Conservation (phyloP, 2,329 filamentous ascomycete genomes). For the Aureobasidium sp. region DNA sequence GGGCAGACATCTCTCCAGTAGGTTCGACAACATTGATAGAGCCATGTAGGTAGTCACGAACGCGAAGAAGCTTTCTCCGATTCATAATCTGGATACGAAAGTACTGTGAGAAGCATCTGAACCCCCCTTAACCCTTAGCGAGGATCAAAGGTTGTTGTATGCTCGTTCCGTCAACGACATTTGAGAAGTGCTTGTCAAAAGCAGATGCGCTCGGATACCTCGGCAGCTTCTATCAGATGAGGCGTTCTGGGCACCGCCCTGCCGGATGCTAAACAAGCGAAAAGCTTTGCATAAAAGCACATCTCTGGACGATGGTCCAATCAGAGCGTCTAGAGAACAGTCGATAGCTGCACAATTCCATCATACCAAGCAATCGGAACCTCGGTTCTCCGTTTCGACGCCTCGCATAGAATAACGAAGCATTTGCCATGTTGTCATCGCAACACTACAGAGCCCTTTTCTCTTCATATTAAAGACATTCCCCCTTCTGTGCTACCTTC, state of each 20-base stretch:
- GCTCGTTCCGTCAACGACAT: not conserved
- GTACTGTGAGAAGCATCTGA: not conserved
- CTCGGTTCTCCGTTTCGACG: slow-evolving; percentile 1
- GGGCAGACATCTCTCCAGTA: too few relatives aligned
- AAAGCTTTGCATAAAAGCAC: not conserved
- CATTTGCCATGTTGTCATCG: slow-evolving; percentile 9
- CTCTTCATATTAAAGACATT: not conserved
- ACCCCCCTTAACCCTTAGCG: not conserved
- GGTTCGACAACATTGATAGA: not conserved
- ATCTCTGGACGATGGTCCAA: not conserved
- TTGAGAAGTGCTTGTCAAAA: slow-evolving; percentile 4
- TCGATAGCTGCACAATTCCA: not conserved
- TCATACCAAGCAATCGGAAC: not conserved
- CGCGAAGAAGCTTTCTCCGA: not conserved
- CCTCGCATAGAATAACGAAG: slow-evolving; percentile 1
- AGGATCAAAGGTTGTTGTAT: not conserved
- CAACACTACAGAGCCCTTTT: not conserved
- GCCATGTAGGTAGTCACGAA: not conserved
- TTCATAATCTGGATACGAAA: not conserved
- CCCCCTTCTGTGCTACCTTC: not conserved
- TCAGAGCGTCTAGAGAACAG: not conserved
- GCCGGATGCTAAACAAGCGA: not conserved
- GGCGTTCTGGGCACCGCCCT: slow-evolving; percentile 1
- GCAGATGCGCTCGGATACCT: not conserved
- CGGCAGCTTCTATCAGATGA: not conserved